These are phyloP conservation scores for Chaetoceros muelleri DNA, from an alignment of 108 stramenopile genomes.

Conservation along the genomic window DNA sequence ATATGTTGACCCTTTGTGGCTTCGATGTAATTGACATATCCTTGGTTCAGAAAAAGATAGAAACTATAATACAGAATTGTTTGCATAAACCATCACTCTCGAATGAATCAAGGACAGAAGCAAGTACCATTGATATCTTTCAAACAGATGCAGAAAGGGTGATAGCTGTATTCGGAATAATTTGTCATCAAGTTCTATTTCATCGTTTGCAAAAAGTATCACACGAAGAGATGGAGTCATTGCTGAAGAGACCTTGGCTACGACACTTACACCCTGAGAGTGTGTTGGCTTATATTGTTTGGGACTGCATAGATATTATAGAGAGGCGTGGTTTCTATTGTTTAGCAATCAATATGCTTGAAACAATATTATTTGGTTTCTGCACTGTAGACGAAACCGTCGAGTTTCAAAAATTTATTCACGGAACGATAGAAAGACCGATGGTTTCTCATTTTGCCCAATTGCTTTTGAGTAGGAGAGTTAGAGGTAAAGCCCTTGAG, in stretches of 20 bases:
- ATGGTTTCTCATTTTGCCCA: conserved; percentile 3
- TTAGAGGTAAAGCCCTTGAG: conserved; percentile 73
- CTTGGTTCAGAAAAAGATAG: neutral
- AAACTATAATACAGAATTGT: neutral
- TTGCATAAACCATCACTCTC: neutral
- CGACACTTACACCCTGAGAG: conserved; percentile 72
- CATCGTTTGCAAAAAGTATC: conserved; percentile 13
- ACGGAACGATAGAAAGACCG: neutral
- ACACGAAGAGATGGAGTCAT: conserved; percentile 4
- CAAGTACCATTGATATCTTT: no score
- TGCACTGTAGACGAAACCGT: neutral
- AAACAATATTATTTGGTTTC: conserved; percentile 29
- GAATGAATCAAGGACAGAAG: conserved; percentile 2
- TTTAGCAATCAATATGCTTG: conserved; percentile 31
- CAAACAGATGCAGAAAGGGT: conserved; percentile 48
- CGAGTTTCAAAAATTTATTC: neutral
- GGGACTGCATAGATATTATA: conserved; percentile 61
- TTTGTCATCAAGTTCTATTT: conserved; percentile 32
- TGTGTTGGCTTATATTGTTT: conserved; percentile 51
- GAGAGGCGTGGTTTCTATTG: conserved; percentile 47
- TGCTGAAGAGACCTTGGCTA: conserved; percentile 49
- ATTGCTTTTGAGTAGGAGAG: conserved; percentile 41
- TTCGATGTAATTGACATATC: neutral
- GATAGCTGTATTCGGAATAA: conserved; percentile 30
- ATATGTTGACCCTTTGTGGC: neutral